Conservation (phyloP, 768 basidiomycete species). For the Amanita polypyramis region DNA sequence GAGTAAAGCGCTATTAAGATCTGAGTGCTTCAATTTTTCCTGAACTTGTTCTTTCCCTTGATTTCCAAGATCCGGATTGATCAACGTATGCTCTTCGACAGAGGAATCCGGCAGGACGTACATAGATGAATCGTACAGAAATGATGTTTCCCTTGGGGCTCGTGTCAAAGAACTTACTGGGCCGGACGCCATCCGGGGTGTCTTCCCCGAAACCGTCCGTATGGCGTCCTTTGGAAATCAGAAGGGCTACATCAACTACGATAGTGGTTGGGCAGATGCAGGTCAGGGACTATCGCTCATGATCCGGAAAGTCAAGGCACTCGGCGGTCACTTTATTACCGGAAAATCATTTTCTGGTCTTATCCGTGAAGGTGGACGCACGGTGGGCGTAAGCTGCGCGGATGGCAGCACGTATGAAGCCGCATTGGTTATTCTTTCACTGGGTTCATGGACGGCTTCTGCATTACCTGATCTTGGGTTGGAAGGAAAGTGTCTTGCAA, state of each 20-base stretch:
- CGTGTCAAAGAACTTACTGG: conserved; percentile 30
- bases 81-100: conserved; percentile 35
- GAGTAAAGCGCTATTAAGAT: conserved; percentile 44
- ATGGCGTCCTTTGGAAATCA: conserved; percentile 24
- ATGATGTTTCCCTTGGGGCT: conserved; percentile 52
- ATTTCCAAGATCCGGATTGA: conserved; percentile 47
- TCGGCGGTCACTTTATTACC: conserved; percentile 49
- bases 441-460: conserved; percentile 82
- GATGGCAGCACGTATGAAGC: conserved; percentile 48
- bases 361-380: conserved; percentile 25
- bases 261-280: conserved; percentile 83
- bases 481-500: conserved; percentile 50
- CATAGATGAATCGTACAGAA: conserved; percentile 43
- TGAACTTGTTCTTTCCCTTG: background rate
- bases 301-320: conserved; percentile 40
- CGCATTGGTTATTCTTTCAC: conserved; percentile 56
- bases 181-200: conserved; percentile 29
- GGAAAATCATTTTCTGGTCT: conserved; percentile 51
- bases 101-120: conserved; percentile 22
- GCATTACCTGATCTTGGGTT: conserved; percentile 53
- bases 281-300: conserved; percentile 49
- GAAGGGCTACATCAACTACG: conserved; percentile 60
- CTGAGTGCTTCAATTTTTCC: conserved; percentile 4
- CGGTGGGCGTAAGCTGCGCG: conserved; percentile 49
- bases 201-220: conserved; percentile 34